Evolutionary conservation across 352 stramenopile species (phyloP).

Genomic region (Globisporangium recalcitrans): DNA sequence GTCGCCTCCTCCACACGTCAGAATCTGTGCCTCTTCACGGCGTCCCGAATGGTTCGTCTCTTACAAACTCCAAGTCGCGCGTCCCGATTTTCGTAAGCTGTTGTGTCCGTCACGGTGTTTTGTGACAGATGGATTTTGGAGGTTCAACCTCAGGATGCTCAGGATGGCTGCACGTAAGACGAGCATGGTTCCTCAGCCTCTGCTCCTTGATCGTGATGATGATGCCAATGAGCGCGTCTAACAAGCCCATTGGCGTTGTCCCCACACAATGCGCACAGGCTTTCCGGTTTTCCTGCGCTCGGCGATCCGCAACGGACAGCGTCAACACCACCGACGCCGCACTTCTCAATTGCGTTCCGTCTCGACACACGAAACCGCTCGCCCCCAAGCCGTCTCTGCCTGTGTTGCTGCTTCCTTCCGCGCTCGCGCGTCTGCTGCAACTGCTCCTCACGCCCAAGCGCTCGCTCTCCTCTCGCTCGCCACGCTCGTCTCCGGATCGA

Average conservation of each 20-base stretch:
- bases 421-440: conserved; percentile 15
- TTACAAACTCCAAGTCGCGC: conserved; percentile 11
- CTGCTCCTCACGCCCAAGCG: conserved; percentile 11
- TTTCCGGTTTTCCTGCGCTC: conserved; percentile 6
- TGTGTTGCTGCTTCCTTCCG: not conserved
- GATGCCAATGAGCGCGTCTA: conserved; percentile 7
- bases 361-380: conserved; percentile 16
- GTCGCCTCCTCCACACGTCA: conserved; percentile 3
- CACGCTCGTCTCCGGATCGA: conserved; percentile 5
- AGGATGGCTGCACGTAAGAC: not conserved
- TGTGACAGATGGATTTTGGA: conserved; percentile 1
- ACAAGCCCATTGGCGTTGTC: not conserved
- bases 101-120: too few relatives aligned
- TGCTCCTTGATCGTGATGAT: not conserved
- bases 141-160: conserved; percentile 3
- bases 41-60: not conserved
- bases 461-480: conserved; percentile 23
- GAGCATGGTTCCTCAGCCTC: not conserved
- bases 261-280: conserved; percentile 8
- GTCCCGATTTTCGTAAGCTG: not conserved
- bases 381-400: not conserved
- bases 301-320: not conserved
- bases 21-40: conserved; percentile 12
- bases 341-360: conserved; percentile 15
- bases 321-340: not conserved